These are phyloP conservation scores for Neocallimastix lanati DNA, from an alignment of 192 early-diverging fungal species.

Conservation along the genomic window DNA sequence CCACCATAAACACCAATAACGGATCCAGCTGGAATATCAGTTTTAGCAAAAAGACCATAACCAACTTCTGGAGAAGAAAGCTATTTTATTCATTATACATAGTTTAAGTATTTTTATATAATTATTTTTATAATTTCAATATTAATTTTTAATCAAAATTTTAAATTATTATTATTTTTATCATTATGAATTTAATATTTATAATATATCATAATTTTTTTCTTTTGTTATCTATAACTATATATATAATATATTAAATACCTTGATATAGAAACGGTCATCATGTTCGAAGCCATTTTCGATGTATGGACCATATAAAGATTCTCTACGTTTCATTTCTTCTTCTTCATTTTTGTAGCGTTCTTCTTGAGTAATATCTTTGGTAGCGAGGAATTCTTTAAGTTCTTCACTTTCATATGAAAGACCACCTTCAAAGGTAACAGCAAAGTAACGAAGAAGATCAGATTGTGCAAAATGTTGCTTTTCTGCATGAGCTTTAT, in stretches of 20 bases:
- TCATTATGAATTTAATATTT: too few species aligned
- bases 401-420: background rate
- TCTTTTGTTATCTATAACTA: too few species aligned
- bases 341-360: background rate
- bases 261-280: background rate
- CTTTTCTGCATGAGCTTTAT: background rate
- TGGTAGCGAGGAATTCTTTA: background rate
- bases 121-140: too few species aligned
- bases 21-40: background rate
- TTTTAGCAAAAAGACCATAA: background rate
- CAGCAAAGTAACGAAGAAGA: background rate
- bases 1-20: background rate
- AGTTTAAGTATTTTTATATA: too few species aligned
- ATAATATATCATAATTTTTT: too few species aligned
- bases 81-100: background rate
- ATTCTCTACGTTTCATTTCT: background rate
- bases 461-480: background rate
- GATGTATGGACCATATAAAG: background rate
- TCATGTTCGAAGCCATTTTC: background rate
- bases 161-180: too few species aligned
- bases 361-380: background rate
- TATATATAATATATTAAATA: too few species aligned
- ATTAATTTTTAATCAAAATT: too few species aligned
- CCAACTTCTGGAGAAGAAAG: background rate
- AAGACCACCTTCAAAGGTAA: background rate